Conservation (phyloP, 805 yeast species). For the Pichia eremophila region DNA sequence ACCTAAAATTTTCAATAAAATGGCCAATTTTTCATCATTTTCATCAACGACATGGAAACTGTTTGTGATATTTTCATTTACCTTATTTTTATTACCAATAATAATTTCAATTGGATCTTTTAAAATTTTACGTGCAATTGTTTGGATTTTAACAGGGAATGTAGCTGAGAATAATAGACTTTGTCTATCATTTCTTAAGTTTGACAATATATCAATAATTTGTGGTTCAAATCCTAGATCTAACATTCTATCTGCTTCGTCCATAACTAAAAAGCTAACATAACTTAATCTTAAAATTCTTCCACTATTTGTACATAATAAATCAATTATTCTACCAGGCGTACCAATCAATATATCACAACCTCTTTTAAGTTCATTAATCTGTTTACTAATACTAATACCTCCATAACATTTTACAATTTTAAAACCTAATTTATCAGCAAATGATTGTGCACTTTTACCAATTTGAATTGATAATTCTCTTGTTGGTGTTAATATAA, state of each 20-base stretch:
- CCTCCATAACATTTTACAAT: constrained; percentile 90
- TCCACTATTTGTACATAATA: constrained; percentile 76
- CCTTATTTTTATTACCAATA: constrained; percentile 73
- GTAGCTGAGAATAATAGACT: constrained; percentile 92
- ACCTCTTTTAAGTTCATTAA: constrained; percentile 68
- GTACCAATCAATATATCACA: constrained; percentile 83
- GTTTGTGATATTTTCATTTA: constrained; percentile 74
- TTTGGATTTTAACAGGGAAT: constrained; percentile 72
- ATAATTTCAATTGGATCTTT: constrained; percentile 61
- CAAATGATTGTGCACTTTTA: constrained; percentile 54
- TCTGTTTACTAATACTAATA: constrained; percentile 70
- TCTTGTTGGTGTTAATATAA: constrained; percentile 84
- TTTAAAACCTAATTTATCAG: constrained; percentile 37
- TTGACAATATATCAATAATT: constrained; percentile 58
- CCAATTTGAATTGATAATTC: constrained; percentile 82
- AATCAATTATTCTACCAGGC: constrained; percentile 89
- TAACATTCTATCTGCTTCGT: constrained; percentile 95
- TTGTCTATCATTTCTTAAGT: constrained; percentile 74
- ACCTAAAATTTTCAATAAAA: constrained; percentile 48
- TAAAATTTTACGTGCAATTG: constrained; percentile 58
- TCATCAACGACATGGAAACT: constrained; percentile 46
- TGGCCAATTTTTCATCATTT: constrained; percentile 46
- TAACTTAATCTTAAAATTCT: constrained; percentile 57
- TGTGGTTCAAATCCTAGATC: constrained; percentile 98
- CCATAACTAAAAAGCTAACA: constrained; percentile 77